These are phyloP conservation scores for Aotearoamyces nothofagi DNA, from an alignment of 2,329 filamentous ascomycete species.

Conservation along the genomic window DNA sequence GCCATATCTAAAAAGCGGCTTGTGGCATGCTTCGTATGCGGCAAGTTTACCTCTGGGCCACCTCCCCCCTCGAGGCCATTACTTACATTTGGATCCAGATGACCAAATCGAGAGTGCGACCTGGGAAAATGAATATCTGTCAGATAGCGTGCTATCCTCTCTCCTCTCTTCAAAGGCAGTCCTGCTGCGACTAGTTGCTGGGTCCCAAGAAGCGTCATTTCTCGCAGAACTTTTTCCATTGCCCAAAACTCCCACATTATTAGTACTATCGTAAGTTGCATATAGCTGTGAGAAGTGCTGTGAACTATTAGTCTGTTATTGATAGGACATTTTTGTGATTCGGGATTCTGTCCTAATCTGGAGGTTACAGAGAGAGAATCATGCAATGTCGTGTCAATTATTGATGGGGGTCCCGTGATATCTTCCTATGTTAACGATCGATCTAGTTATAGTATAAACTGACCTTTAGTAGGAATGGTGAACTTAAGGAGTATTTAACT, in stretches of 20 bases:
- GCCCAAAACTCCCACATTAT: constrained; percentile 60
- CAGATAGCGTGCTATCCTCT: constrained; percentile 35
- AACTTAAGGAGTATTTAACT: constrained; percentile 62
- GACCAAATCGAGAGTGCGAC: constrained; percentile 48
- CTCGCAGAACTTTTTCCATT: constrained; percentile 72
- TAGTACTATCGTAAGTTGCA: constrained; percentile 65
- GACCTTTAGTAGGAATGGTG: constrained; percentile 48
- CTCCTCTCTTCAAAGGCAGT: constrained; percentile 49
- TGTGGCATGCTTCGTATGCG: constrained; percentile 73
- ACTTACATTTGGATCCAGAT: constrained; percentile 33
- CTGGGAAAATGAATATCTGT: constrained; percentile 60
- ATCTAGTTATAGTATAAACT: no score
- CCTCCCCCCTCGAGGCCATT: neutral
- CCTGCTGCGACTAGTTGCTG: constrained; percentile 52
- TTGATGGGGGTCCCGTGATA: no score
- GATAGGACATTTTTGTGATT: no score
- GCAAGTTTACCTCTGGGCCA: constrained; percentile 26
- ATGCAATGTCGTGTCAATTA: no score
- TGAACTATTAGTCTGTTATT: no score
- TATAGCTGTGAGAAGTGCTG: no score
- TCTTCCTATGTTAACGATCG: no score
- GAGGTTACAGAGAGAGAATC: no score
- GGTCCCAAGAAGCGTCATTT: constrained; percentile 68
- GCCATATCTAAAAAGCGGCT: constrained; percentile 64
- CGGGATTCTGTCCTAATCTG: no score